Evolutionary conservation across 2,329 filamentous ascomycete genomes (phyloP).

Genomic region (Phaeophleospora eucalypticola): DNA sequence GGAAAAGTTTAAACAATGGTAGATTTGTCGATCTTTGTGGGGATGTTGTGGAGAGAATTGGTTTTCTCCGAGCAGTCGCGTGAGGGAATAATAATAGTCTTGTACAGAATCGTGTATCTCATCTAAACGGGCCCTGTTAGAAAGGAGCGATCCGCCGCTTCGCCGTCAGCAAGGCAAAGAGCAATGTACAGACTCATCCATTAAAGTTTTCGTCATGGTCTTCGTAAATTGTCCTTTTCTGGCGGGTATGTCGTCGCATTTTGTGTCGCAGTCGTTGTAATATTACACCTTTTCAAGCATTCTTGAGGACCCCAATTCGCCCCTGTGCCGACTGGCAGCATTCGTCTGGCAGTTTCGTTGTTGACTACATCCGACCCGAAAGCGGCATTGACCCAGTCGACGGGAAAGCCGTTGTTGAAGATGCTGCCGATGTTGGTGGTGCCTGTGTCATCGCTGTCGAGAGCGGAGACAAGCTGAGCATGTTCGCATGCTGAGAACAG

Average conservation of each 20-base stretch:
- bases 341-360: conserved; percentile 29
- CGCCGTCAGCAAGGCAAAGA: too few species aligned
- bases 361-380: conserved; percentile 38
- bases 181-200: too few species aligned
- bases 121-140: too few species aligned
- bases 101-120: too few species aligned
- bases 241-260: neutral
- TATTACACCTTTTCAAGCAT: conserved; percentile 37
- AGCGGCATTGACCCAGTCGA: conserved; percentile 41
- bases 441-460: conserved; percentile 49
- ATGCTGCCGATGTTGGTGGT: conserved; percentile 48
- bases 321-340: conserved; percentile 42
- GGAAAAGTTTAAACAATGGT: too few species aligned
- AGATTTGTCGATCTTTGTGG: too few species aligned
- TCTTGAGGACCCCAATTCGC: conserved; percentile 39
- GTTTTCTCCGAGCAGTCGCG: too few species aligned
- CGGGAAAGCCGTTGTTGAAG: conserved; percentile 37
- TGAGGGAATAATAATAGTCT: too few species aligned
- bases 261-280: conserved; percentile 8
- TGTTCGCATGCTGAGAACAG: conserved; percentile 42
- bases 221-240: too few species aligned
- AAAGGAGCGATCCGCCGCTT: too few species aligned
- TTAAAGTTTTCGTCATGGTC: too few species aligned
- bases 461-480: conserved; percentile 47
- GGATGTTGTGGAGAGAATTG: too few species aligned